Conservation (phyloP, 257 asterid species). For the Verbascum thapsus region DNA sequence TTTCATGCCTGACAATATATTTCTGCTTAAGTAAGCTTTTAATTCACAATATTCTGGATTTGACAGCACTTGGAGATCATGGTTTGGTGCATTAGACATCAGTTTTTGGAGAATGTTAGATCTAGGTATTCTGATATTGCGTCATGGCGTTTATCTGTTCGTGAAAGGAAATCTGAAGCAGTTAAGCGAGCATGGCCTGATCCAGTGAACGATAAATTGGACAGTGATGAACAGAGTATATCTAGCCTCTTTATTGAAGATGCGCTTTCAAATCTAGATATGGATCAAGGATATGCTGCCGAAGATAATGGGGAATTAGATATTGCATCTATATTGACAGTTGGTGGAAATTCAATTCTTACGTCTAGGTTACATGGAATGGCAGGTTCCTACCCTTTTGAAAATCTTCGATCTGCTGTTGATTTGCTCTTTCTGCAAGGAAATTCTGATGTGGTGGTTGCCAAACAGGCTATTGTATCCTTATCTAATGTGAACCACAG, state of each 20-base stretch:
- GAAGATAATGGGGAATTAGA: conserved; percentile 52
- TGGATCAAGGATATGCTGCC: conserved; percentile 49
- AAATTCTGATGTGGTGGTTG: conserved; percentile 79
- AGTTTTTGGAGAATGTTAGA: conserved; percentile 63
- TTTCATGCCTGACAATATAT: conserved; percentile 22
- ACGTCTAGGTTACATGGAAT: conserved; percentile 66
- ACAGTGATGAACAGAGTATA: conserved; percentile 36
- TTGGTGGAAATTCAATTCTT: conserved; percentile 43
- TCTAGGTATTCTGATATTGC: conserved; percentile 54
- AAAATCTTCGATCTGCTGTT: conserved; percentile 69
- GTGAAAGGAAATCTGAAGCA: conserved; percentile 79
- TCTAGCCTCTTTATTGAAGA: conserved; percentile 86
- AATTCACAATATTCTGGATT: conserved; percentile 15
- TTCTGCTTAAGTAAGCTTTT: conserved; percentile 17
- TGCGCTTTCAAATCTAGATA: conserved; percentile 80
- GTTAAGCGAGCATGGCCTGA: conserved; percentile 83
- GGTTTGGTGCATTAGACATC: conserved; percentile 87
- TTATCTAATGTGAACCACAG: not conserved
- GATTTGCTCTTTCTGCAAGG: conserved; percentile 90
- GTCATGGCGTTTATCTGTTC: conserved; percentile 64
- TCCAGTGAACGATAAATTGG: conserved; percentile 38
- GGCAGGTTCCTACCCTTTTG: conserved; percentile 84
- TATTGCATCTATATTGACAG: conserved; percentile 47
- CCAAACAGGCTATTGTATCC: conserved; percentile 99
- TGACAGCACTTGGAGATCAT: conserved; percentile 85